Evolutionary conservation across 352 stramenopile species (phyloP).

Genomic region (Globisporangium radiosum): DNA sequence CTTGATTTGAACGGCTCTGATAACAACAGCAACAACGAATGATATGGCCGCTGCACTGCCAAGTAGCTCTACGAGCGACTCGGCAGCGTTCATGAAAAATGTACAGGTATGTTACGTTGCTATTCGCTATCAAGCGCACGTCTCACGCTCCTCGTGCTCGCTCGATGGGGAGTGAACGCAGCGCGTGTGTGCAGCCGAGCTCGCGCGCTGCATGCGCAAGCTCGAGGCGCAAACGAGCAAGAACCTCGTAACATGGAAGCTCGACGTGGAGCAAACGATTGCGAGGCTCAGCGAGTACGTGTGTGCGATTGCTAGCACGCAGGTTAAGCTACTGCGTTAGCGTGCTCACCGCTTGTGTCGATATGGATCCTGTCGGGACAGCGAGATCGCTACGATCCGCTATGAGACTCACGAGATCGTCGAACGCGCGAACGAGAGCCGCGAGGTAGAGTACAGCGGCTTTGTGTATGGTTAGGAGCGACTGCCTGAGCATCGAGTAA

Average conservation of each 20-base stretch:
- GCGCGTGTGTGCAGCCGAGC: constrained; percentile 13
- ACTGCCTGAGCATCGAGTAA: neutral
- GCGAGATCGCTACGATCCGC: constrained; percentile 6
- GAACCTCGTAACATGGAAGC: constrained; percentile 4
- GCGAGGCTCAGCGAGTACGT: neutral
- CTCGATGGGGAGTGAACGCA: neutral
- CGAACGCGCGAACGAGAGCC: neutral
- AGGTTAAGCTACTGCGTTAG: neutral
- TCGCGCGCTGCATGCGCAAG: constrained; percentile 11
- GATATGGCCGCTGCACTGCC: too few relatives aligned
- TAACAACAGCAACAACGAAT: too few relatives aligned
- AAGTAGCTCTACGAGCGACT: neutral
- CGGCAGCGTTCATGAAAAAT: constrained; percentile 9
- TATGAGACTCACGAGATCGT: constrained; percentile 6
- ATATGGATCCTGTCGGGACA: neutral
- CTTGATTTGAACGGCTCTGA: too few relatives aligned
- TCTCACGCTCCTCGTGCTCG: neutral
- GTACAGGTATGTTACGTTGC: constrained; percentile 5
- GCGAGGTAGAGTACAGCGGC: neutral
- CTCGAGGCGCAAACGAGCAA: constrained; percentile 8
- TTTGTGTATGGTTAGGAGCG: neutral
- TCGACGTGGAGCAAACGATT: neutral
- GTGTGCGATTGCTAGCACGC: neutral
- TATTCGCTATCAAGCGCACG: neutral
- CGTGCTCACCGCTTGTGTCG: neutral